Base-by-base conservation (phyloP, 73 alveolate genomes). In the Symbiodinium natans region DNA sequence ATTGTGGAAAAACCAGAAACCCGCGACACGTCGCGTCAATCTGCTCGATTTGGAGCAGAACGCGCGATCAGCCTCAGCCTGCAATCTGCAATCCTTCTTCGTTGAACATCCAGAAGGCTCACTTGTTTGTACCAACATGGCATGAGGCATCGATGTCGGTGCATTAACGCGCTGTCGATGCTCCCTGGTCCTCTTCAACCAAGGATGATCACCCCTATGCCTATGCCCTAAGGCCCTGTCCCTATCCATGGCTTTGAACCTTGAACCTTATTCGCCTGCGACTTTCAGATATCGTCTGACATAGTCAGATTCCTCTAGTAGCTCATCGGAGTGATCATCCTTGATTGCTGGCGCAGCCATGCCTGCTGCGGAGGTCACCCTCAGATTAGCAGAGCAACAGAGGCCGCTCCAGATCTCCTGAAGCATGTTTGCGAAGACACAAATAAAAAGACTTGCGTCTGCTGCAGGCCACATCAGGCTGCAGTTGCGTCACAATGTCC, bases 331-430 rank as follows among this genome's bases (percentile, higher is more conserved):
- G n/a, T n/a, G n/a, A n/a, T n/a, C n/a, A n/a, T n/a, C n/a, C n/a
- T n/a, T n/a, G n/a, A n/a, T n/a, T n/a, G n/a, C n/a, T n/a, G 59
- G 59, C 59, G 59, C 59, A 46, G 59, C 59, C 59, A 25, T 13
- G 34, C 23, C 29, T 21, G 13, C 83, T 68, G 40, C 83, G 3
- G 31, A 74, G 8, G n/a, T n/a, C n/a, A n/a, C 46, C 3, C 63
- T 88, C 95, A 89, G 21, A 89, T 89, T 71, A 89, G 74, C 46
- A 89, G 33, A 48, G 95, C 95, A 46, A 89, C 86, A 19, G 95
- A 89, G 41, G 95, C 95, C 7, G 95, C 95, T 6, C 95, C 95
- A 6, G 95, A 89, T 89, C 95, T 89, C 95, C 95, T 25, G 13
- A 46, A 9, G 59, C 59, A 46, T 46, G 21, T 46, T 6, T 46